Base-by-base conservation (phyloP, 1,284 basidiomycete genomes). In the Lentinus polychrous region DNA sequence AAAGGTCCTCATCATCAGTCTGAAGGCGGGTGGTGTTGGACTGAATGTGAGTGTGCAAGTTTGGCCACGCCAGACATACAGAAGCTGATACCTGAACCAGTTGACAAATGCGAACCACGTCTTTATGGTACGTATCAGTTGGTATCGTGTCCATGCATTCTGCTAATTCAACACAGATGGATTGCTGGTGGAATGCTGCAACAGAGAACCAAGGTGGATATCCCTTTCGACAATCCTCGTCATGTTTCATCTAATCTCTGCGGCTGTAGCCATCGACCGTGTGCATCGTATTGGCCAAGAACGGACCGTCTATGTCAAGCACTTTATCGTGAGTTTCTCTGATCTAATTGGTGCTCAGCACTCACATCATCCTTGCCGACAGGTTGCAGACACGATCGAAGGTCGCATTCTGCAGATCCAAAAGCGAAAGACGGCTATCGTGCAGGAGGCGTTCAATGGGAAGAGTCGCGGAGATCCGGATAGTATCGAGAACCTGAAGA, bases 1-100 rank as follows among this genome's bases (percentile, higher is more conserved):
- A 0, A 83, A 88, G 57, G 76, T 99, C 10, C 68, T 98, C 41
- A 79, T 97, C 43, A 79, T 98, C 50, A 94, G 91, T 59, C 69
- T 97, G 60, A 93, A 94, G 62, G 95, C 94, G 0, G 94, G 94
- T 17, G 94, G 95, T 10, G 94, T 97, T 4, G 94, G 94, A 8
- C 64, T 93, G 49, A 93, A 94, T 69, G 86, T 87, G 53, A 55
- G 55, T 57, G 5, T 43, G 6, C n/a, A 6, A 22, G 39, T 41
- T 8, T 41, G 7, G 14, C 18, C 18, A 14, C 14, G n/a, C 5
- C 23, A 4, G 22, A 39, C 15, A 45, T 35, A 15, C n/a, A 20
- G n/a, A 12, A 35, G 17, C 11, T 45, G 17, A 37, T 34, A 10
- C 32, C 22, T 27, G 15, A 44, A 18, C 27, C 46, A 87, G 85